Evolutionary conservation across 768 basidiomycete genomes (phyloP), one percentile per base, ranked within the genome.

Genomic region (Thelephora ganbajun): DNA sequence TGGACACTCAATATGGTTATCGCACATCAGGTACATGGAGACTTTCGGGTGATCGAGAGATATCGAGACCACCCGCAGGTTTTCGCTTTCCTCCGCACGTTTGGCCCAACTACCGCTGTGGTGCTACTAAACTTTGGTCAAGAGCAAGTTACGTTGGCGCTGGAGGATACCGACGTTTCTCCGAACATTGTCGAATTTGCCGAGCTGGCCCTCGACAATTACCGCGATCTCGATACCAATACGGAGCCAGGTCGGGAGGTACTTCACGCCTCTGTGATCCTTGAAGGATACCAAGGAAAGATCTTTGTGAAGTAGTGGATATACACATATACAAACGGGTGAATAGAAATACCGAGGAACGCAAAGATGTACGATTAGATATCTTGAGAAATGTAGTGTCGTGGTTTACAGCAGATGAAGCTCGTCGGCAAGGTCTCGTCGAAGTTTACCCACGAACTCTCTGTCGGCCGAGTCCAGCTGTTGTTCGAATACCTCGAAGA

Each of bases 11-110:
- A 9, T 30, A 30, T 30, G 26, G 26, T 30, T 5, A 36, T 14
- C 6, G 18, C 22, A 13, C 2, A n/a, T 22, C 46, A 80, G 79
- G 69, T 76, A 2, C 78, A 77, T 56, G 84, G 84, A 13, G 67
- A 71, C 35, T 87, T 83, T 54, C 54, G 58, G 5, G 67, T 76
- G 33, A 57, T 80, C 3, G 26, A 30, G 26, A 4, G 26, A 30
- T 66, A 72, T 6, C 56, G 62, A 1, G 56, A 57, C 0, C 64
- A 83, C 55, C 66, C 73, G 22, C 54, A 69, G 22, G 69, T 78
- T 18, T 77, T 83, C 47, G 74, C 73, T 0, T 83, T 74, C 56
- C 66, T 61, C 1, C 69, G 78, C 19, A 59, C 61, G 2, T 53
- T 73, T 6, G 47, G 53, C 3, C 47, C 42, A 0, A 56, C 56